Base-by-base conservation (phyloP, 2,329 filamentous ascomycete genomes). In the Colletotrichum sp. region DNA sequence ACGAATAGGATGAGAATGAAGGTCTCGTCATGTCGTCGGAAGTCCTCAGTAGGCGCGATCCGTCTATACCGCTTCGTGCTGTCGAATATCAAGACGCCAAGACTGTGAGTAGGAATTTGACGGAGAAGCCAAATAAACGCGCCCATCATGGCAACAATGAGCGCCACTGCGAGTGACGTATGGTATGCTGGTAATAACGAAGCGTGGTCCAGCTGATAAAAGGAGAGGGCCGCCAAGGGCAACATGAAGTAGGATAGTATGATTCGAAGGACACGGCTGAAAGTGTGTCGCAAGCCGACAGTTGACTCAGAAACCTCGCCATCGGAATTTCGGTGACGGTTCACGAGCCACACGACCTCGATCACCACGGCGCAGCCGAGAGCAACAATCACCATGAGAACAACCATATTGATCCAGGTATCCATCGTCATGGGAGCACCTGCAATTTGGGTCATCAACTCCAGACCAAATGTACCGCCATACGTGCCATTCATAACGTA, bases 181-280 rank as follows among this genome's bases (percentile, higher is more conserved):
- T 84, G 80, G 34, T 83, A 82, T 0, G 77, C 9, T 0, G 82
- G 82, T 2, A 80, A 39, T 0, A 64, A 15, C 1, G 28, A 26
- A 2, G 76, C 78, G 28, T 76, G 69, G n/a, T 77, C 77, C 63
- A 96, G 86, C 81, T 96, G 94, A 81, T 95, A 96, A 78, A 94
- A 90, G 8, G 94, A 95, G 65, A 95, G 84, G 0, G 94, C 89
- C 12, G 95, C 89, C 60, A 95, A 88, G 0, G 95, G 95, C 8
- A 96, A 85, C 60, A 95, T 87, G 79, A 96, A 93, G 84, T 93
- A 96, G 83, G 94, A 95, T 86, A 94, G 94, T 8, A 94, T 89
- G 74, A 96, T 89, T 30, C 94, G 90, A 76, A 95, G 85, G 55
- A 91, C 83, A 77, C 90, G 91, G 79, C 91, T 80, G 3, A 76